These are phyloP conservation scores for Rheum nobile DNA, from an alignment of 148 eudicot genomes.

Conservation along the genomic window DNA sequence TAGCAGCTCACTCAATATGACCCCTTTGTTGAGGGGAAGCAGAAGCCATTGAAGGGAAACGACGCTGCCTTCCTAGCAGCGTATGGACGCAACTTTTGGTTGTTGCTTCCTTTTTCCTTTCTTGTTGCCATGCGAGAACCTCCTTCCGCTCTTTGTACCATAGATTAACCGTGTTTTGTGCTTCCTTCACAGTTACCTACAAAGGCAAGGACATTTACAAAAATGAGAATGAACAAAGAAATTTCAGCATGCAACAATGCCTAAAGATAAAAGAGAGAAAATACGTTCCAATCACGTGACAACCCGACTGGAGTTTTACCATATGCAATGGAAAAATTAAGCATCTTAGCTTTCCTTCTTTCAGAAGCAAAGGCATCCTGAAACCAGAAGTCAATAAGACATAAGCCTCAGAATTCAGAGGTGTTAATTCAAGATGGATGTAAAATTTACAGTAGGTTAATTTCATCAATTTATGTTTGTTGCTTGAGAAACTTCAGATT, in stretches of 20 bases:
- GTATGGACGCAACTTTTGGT: slow-evolving; percentile 46
- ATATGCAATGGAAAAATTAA: slow-evolving; percentile 97
- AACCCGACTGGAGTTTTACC: slow-evolving; percentile 89
- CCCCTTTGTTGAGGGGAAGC: slow-evolving; percentile 35
- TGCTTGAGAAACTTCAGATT: neutral
- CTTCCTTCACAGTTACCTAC: slow-evolving; percentile 86
- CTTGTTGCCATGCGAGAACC: slow-evolving; percentile 73
- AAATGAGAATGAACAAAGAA: neutral
- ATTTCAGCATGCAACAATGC: neutral
- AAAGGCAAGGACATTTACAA: neutral
- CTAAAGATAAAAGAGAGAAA: slow-evolving; percentile 1
- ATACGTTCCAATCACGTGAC: slow-evolving; percentile 97
- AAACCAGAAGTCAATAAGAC: slow-evolving; percentile 4
- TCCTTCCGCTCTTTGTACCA: slow-evolving; percentile 92
- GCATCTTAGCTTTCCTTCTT: slow-evolving; percentile 99
- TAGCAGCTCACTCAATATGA: slow-evolving; percentile 97
- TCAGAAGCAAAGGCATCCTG: slow-evolving; percentile 96
- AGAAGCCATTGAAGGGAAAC: slow-evolving; percentile 45
- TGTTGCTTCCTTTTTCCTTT: slow-evolving; percentile 59
- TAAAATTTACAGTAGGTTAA: neutral
- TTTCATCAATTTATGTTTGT: neutral
- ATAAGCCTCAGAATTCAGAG: neutral
- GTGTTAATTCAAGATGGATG: neutral
- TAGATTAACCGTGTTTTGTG: slow-evolving; percentile 73
- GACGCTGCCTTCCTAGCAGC: slow-evolving; percentile 76